These are phyloP conservation scores for Russula sp. DNA, from an alignment of 768 basidiomycete species.

Conservation along the genomic window DNA sequence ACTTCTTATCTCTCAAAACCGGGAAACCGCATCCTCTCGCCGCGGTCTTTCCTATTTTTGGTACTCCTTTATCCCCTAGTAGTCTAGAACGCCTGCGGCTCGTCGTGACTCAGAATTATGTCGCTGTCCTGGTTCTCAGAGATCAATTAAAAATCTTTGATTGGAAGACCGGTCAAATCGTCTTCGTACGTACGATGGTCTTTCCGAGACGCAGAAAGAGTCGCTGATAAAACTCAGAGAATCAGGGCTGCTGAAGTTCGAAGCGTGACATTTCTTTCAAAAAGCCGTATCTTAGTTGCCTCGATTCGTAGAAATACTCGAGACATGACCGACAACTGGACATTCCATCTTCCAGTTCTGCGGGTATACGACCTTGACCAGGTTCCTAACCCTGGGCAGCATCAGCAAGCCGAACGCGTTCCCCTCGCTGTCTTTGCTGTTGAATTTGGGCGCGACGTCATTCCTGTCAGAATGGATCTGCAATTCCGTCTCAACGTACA, in stretches of 20 bases:
- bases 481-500: neutral
- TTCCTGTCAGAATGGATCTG: neutral
- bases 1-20: constrained; percentile 10
- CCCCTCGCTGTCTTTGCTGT: neutral
- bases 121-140: neutral
- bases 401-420: neutral
- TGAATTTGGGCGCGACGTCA: constrained; percentile 3
- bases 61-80: neutral
- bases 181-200: constrained; percentile 2
- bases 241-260: neutral
- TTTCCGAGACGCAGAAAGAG: neutral
- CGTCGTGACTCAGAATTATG: neutral
- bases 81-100: neutral
- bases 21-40: constrained; percentile 10
- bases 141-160: constrained; percentile 1
- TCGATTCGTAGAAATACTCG: neutral
- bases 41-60: neutral
- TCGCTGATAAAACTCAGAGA: neutral
- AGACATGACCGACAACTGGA: too few relatives aligned
- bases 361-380: constrained; percentile 1
- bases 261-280: neutral
- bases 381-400: too few relatives aligned
- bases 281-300: constrained; percentile 1
- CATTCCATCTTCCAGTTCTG: neutral
- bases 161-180: constrained; percentile 13